Base-by-base conservation (phyloP, 306 rosid species). In the Begonia peltatifolia region DNA sequence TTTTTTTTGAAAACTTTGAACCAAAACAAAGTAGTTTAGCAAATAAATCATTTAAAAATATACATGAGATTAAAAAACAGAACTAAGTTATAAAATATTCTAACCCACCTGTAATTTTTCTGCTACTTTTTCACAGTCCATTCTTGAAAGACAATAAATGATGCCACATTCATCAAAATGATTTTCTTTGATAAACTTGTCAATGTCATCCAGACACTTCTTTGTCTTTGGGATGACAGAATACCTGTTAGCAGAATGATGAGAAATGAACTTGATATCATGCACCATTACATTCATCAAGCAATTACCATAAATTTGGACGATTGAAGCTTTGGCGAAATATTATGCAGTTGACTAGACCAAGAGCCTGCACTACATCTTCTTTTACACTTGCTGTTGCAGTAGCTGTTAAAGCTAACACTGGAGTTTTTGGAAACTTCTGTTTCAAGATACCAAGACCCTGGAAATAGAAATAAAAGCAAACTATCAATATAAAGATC, bases 241-340 rank as follows among this genome's bases (percentile, higher is more conserved):
- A 64, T 85, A 90, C 86, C 97, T 90, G 79, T 49, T 56, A 71
- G 2, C 14, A 44, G 12, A 44, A 44, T 10, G 12, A 10, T 10
- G 12, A 44, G 14, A 10, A 10, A 44, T 44, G n/a, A 1, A n/a
- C 48, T 10, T 10, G 5, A 12, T 10, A 10, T 44, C 11, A 11
- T 44, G 14, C 5, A 44, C 6, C 6, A 44, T 56, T 50, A 56
- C 56, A 67, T 63, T 58, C 22, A 53, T 53, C 63, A 62, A 62
- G 60, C 58, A 65, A 71, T 71, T 53, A 75, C 95, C 79, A 52
- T 68, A 90, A 76, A 72, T 90, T 90, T 79, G 92, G 94, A 60
- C 99, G 94, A 79, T 90, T 90, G 67, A 86, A 90, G 79, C 99
- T 90, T 83, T 90, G 99, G 62, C 92, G 94, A 61, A 90, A 90